phyloP scores from a whole-genome alignment of 306 rosid species.

The Myrica gale region DNA sequence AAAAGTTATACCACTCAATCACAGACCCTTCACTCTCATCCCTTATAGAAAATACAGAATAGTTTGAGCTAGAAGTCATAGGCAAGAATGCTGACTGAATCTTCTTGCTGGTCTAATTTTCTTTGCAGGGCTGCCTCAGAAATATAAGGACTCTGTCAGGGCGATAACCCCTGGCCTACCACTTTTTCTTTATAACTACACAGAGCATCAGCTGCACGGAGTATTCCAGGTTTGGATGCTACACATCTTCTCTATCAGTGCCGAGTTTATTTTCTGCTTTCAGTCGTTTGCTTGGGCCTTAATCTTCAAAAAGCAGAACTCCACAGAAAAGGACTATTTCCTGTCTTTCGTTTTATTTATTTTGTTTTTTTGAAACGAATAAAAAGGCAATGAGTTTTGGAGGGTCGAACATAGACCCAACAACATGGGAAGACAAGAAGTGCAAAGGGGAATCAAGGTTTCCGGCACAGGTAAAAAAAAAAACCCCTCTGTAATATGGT shows the following conservation, averaged over 20 bases:
- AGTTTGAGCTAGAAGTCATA: neutral
- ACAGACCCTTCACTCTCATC: no score
- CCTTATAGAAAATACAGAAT: no score
- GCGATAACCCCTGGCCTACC: slow-evolving; percentile 37
- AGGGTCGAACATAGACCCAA: slow-evolving; percentile 35
- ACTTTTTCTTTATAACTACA: slow-evolving; percentile 33
- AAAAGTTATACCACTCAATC: no score
- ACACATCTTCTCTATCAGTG: neutral
- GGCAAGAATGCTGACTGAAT: neutral
- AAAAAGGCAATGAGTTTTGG: slow-evolving; percentile 35
- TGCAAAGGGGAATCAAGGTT: slow-evolving; percentile 34
- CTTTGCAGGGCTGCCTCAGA: slow-evolving; percentile 31
- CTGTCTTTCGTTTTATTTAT: no score
- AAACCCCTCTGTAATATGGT: neutral
- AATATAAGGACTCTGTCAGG: slow-evolving; percentile 35
- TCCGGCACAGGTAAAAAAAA: slow-evolving; percentile 25
- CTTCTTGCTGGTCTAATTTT: neutral
- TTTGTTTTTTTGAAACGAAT: neutral
- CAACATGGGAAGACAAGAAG: slow-evolving; percentile 34
- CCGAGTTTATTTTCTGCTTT: neutral
- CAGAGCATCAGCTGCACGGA: slow-evolving; percentile 36
- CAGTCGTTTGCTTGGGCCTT: neutral
- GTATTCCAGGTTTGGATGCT: slow-evolving; percentile 26
- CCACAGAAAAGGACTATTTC: neutral
- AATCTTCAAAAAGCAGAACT: neutral